Evolutionary conservation across 768 basidiomycete genomes (phyloP), one percentile per base, ranked within the genome.

Genomic region (Mycena leptocephala): DNA sequence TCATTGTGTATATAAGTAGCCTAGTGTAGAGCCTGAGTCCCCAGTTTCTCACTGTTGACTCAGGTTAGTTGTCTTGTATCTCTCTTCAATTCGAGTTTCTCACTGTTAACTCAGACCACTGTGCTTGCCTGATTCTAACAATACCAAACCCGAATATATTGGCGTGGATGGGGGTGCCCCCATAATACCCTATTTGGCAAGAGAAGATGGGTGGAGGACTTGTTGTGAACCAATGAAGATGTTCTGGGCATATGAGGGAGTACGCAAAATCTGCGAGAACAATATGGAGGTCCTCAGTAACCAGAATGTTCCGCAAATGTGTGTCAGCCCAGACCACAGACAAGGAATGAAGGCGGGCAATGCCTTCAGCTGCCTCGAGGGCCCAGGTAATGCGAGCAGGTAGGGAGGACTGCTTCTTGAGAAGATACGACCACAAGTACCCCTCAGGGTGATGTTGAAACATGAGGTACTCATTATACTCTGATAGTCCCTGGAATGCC

Each of bases 281-380:
- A 18, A 75, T 24, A 20, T 64, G 26, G n/a, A 63, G 30, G 56
- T 83, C 81, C 61, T 69, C 76, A 58, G 62, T 82, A 76, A 78
- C 67, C 5, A 77, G 70, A n/a, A 80, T 30, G 37, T 76, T 78
- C 11, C 72, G 46, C n/a, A 79, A 68, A 53, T 76, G 72, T 26
- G 70, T 35, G 39, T 77, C 76, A 10, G 53, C 70, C 76, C 78
- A 77, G 3, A 77, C 48, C 30, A 77, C 51, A 30, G 72, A 61
- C 5, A 56, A 22, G 48, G 72, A 73, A 53, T 79, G 78, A 35
- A 75, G 68, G 48, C 76, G 41, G 10, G 74, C 72, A 32, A 76
- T n/a, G 14, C 72, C 76, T 69, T 76, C 70, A 5, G 75, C 79
- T 30, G 72, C 75, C 39, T 76, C 63, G 28, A 78, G n/a, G 7